These are phyloP conservation scores for Chaetomium tenue DNA, from an alignment of 495 filamentous ascomycete species.

Conservation along the genomic window DNA sequence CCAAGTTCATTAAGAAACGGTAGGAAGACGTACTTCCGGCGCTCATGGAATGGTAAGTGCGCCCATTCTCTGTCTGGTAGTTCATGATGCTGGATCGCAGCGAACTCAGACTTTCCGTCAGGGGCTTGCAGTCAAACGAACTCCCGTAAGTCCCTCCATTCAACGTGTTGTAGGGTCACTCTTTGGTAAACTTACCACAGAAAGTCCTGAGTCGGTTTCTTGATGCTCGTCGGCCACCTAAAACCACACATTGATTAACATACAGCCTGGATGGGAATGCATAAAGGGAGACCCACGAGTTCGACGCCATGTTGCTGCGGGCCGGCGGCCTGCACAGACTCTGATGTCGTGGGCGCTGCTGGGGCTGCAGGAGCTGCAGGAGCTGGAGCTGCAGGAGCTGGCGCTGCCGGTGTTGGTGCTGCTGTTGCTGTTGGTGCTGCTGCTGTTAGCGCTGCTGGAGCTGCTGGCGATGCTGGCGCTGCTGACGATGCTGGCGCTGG, in stretches of 20 bases:
- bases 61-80: constrained; percentile 42
- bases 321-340: no score
- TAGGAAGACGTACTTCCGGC: constrained; percentile 26
- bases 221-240: neutral
- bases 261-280: neutral
- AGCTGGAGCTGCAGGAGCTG: no score
- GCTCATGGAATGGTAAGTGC: constrained; percentile 47
- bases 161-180: neutral
- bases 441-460: no score
- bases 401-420: no score
- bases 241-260: neutral
- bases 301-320: neutral
- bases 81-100: constrained; percentile 39
- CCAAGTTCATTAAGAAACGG: neutral
- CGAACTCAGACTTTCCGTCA: constrained; percentile 19
- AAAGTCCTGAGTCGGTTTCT: neutral
- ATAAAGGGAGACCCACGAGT: neutral
- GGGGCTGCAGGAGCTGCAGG: no score
- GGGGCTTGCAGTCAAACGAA: neutral
- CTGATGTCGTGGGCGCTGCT: no score
- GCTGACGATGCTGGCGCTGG: no score
- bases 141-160: neutral
- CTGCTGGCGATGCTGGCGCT: no score
- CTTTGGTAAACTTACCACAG: neutral
- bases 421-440: no score